These are phyloP conservation scores for Cystobasidiaceae sp. DNA, from an alignment of 1,284 basidiomycete species.

Conservation along the genomic window DNA sequence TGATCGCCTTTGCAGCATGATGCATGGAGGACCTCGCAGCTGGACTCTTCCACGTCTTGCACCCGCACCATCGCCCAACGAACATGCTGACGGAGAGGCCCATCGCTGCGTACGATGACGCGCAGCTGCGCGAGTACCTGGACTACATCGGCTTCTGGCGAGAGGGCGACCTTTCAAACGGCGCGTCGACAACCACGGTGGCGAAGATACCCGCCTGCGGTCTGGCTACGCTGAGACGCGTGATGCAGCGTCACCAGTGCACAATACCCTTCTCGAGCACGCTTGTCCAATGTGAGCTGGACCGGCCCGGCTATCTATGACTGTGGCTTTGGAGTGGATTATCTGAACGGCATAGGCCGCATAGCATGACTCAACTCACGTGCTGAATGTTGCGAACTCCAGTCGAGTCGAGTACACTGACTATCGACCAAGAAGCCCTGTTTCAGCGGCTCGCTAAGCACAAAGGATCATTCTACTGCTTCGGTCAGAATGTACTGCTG, in stretches of 20 bases:
- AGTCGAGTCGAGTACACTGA: background rate
- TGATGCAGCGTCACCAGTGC: conserved; percentile 11
- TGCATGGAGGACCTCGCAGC: too few species aligned
- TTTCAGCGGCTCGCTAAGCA: conserved; percentile 1
- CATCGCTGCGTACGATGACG: background rate
- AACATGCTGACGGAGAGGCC: background rate
- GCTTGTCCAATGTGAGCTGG: conserved; percentile 5
- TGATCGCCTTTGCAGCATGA: too few species aligned
- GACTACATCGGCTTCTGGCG: background rate
- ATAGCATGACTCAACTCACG: too few species aligned
- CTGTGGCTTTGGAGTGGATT: too few species aligned
- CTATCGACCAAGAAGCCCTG: background rate
- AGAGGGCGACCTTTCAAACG: too few species aligned
- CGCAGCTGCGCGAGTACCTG: background rate
- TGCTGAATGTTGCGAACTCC: background rate
- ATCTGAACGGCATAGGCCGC: too few species aligned
- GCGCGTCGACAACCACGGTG: background rate
- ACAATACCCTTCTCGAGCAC: background rate
- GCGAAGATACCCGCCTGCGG: too few species aligned
- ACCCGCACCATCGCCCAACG: background rate
- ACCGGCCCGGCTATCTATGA: background rate
- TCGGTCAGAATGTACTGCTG: conserved; percentile 10
- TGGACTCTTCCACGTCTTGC: too few species aligned
- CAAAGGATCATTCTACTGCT: background rate
- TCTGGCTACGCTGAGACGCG: background rate